Evolutionary conservation across 805 yeast genomes (phyloP), one percentile per base, ranked within the genome.

Genomic region (Starmerella vitae): DNA sequence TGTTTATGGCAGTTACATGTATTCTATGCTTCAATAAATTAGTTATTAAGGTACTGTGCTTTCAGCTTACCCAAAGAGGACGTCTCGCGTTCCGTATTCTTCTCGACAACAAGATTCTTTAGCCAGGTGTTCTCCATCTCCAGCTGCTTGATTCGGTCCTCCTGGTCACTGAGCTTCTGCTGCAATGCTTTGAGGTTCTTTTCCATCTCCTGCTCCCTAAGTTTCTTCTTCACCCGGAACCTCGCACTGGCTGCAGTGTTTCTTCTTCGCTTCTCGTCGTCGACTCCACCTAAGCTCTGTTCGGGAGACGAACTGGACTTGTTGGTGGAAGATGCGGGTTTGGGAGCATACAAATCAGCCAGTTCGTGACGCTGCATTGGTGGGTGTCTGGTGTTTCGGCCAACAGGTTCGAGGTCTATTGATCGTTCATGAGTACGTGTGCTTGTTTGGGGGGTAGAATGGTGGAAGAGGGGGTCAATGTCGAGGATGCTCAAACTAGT

Each of bases 221-320:
- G 54, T 68, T 88, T 86, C 74, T 82, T 85, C 70, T 83, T 84
- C 56, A 84, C 72, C 47, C 98, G 70, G 66, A 88, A 88, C 44
- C 97, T 68, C 3, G 96, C 96, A 17, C 88, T 76, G 1, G 98
- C 97, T 1, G 91, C 94, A 0, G 95, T 85, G 61, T 85, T 86
- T 51, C 93, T 71, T 47, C 79, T 73, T 45, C 94, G 71, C 61
- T 83, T 88, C 53, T 80, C 91, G 33, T 67, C 69, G 42, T 72
- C 76, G 33, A 36, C 7, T 22, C 30, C 25, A 5, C 24, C 26
- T 13, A 15, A 20, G 31, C 37, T 21, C 17, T 21, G 33, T 6
- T 18, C 21, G n/a, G 22, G 10, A 17, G 26, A 15, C 4, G 24
- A 10, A 5, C 19, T 24, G n/a, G 37, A n/a, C 31, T 20, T 17